These are phyloP conservation scores for Aspergillus bridgeri DNA, from an alignment of 495 filamentous ascomycete genomes.

Conservation along the genomic window DNA sequence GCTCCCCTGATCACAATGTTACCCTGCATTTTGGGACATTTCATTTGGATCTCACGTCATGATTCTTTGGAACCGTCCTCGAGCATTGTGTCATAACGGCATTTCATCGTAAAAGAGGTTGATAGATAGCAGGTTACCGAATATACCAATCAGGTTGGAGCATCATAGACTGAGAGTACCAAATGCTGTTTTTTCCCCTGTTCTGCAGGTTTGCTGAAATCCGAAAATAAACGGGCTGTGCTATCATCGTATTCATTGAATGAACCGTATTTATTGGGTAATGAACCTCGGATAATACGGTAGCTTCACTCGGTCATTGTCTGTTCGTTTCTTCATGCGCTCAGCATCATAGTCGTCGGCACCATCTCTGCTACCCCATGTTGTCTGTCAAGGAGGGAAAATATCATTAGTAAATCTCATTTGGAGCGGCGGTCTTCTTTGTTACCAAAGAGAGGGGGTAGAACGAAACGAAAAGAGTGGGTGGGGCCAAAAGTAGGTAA, in stretches of 20 bases:
- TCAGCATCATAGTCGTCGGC: constrained; percentile 55
- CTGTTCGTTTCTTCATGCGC: constrained; percentile 51
- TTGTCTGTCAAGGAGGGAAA: constrained; percentile 36
- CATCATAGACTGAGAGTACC: too few species aligned
- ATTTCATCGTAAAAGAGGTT: constrained; percentile 35
- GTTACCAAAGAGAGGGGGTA: background rate
- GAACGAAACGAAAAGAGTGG: background rate
- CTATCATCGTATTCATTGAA: constrained; percentile 1
- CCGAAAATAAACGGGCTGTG: background rate
- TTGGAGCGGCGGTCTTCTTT: constrained; percentile 4
- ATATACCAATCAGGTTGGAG: background rate
- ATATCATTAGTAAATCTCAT: background rate
- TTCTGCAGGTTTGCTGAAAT: background rate
- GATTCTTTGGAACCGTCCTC: background rate
- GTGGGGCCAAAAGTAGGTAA: background rate
- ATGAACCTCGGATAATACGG: constrained; percentile 24
- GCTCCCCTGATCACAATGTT: too few species aligned
- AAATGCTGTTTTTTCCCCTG: too few species aligned
- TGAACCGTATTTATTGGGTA: constrained; percentile 22
- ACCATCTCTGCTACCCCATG: constrained; percentile 58
- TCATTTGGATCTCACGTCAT: background rate
- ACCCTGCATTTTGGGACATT: too few species aligned
- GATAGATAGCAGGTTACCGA: constrained; percentile 2
- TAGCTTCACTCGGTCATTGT: constrained; percentile 38
- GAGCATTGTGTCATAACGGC: constrained; percentile 17